Percentiles rank a stretch among this genome's conserved stretches.
Evolutionary conservation across 192 early-diverging fungal genomes (phyloP).

Genomic region (Gorgonomyces haynaldii): DNA sequence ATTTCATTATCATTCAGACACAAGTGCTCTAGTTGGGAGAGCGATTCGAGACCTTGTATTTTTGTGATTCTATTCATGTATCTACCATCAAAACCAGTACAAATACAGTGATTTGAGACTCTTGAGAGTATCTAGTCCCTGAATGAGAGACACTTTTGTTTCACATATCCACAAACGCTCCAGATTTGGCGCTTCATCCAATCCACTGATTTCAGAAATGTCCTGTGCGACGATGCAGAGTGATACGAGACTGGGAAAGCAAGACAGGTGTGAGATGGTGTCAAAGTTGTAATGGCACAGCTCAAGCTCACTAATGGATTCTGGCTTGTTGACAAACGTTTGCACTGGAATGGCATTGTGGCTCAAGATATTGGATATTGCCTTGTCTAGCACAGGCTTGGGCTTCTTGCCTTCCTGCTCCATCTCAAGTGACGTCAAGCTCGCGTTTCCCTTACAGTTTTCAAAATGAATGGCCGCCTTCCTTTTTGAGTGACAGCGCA

Average conservation of each 20-base stretch:
- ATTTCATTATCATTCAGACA: conserved; percentile 41
- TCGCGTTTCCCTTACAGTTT: no score
- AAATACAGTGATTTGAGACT: conserved; percentile 35
- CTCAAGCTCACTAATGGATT: no score
- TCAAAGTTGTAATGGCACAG: conserved; percentile 49
- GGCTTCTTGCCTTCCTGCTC: no score
- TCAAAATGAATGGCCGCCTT: no score
- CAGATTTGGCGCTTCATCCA: conserved; percentile 22
- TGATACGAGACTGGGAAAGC: conserved; percentile 27
- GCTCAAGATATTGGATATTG: no score
- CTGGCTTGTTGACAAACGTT: no score
- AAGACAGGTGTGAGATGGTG: conserved; percentile 20
- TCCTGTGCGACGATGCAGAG: conserved; percentile 50
- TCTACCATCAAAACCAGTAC: conserved; percentile 21
- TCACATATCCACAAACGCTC: conserved; percentile 52
- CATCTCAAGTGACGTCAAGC: no score
- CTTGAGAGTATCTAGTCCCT: conserved; percentile 20
- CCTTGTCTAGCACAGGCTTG: no score
- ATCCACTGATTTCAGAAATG: conserved; percentile 27
- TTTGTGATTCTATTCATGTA: conserved; percentile 37
- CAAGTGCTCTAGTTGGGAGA: conserved; percentile 32
- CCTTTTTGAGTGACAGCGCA: no score
- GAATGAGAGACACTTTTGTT: conserved; percentile 28
- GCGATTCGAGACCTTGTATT: conserved; percentile 36
- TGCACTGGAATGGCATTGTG: no score